Percentiles rank a stretch among this genome's conserved stretches.
Evolutionary conservation across 495 filamentous ascomycete genomes (phyloP).

Genomic region (Echria macrotheca): DNA sequence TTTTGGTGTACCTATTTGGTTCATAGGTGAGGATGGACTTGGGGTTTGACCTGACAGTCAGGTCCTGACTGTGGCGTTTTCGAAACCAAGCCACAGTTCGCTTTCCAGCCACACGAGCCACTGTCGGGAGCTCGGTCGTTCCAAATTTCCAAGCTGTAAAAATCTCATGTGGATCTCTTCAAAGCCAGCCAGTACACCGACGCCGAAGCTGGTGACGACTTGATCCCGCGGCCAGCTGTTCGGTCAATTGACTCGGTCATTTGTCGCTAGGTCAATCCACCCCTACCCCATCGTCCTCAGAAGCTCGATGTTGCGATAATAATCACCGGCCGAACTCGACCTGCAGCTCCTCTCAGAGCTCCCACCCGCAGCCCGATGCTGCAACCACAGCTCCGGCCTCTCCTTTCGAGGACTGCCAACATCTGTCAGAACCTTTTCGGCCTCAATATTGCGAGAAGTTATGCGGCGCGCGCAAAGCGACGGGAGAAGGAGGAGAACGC

Average conservation of each 20-base stretch:
- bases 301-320: slow-evolving; percentile 17
- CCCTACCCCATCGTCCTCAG: no score
- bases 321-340: slow-evolving; percentile 5
- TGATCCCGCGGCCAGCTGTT: no score
- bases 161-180: slow-evolving; percentile 7
- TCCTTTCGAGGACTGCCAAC: slow-evolving; percentile 15
- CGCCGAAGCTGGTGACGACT: slow-evolving; percentile 5
- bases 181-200: no score
- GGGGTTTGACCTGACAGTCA: no score
- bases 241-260: no score
- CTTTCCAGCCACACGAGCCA: slow-evolving; percentile 2
- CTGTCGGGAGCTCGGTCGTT: not conserved
- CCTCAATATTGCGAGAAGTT: slow-evolving; percentile 17
- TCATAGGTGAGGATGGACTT: no score
- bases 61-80: slow-evolving; percentile 23
- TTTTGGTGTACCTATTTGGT: no score
- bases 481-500: slow-evolving; percentile 2
- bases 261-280: no score
- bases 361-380: slow-evolving; percentile 19
- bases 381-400: slow-evolving; percentile 28
- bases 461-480: slow-evolving; percentile 18
- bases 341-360: slow-evolving; percentile 3
- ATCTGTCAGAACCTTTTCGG: slow-evolving; percentile 21
- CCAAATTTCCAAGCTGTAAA: slow-evolving; percentile 12
- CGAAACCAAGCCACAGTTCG: slow-evolving; percentile 7